These are phyloP conservation scores for Cladophialophora immunda DNA, from an alignment of 2,329 filamentous ascomycete species.

Conservation along the genomic window DNA sequence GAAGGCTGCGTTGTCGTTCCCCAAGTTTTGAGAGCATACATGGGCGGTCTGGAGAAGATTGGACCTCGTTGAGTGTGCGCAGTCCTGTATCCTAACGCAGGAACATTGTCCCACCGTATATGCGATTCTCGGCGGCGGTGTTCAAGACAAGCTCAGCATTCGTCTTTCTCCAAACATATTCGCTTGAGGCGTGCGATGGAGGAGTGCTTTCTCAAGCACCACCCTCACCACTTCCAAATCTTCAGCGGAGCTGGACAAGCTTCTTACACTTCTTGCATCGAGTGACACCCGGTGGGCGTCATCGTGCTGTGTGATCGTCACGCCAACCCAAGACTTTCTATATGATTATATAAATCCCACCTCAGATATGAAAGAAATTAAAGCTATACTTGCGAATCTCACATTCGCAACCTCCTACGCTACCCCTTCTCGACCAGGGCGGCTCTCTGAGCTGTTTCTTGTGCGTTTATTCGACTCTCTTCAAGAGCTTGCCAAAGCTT, in stretches of 20 bases:
- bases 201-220: background rate
- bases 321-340: background rate
- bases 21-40: conserved; percentile 80
- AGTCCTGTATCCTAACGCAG: background rate
- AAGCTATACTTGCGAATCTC: background rate
- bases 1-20: conserved; percentile 78
- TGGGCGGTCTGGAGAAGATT: conserved; percentile 78
- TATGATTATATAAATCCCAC: background rate
- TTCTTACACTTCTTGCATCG: background rate
- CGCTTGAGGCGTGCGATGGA: background rate
- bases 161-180: background rate
- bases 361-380: background rate
- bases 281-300: background rate
- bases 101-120: background rate
- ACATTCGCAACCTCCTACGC: too few relatives aligned
- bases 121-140: background rate
- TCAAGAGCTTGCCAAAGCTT: background rate
- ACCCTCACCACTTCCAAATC: background rate
- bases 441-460: too few relatives aligned
- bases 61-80: conserved; percentile 44
- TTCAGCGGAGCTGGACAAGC: background rate
- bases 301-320: background rate
- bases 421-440: too few relatives aligned
- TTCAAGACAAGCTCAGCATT: background rate
- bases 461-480: too few relatives aligned